Base-by-base conservation (phyloP, 2,329 filamentous ascomycete genomes). In the Elsinoe batatas region DNA sequence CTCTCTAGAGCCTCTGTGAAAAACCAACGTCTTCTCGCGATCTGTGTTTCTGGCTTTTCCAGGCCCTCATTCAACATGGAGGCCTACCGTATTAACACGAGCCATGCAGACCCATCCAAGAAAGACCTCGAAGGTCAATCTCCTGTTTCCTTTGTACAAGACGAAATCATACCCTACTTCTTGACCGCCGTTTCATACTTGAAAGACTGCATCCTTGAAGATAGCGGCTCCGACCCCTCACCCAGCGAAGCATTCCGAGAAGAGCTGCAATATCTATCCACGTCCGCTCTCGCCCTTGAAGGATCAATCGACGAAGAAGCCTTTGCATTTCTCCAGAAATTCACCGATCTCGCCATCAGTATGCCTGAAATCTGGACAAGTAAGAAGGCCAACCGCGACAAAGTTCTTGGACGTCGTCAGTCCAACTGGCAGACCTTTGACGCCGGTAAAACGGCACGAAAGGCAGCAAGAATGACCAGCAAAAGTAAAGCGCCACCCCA, bases 201-300 rank as follows among this genome's bases (percentile, higher is more conserved):
- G 70, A 85, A 84, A 71, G 87, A 95, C 74, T 78, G 83, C 63
- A 80, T 97, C 63, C 76, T 93, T 67, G 81, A 87, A 69, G 90
- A 91, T 66, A 82, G 79, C 63, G 85, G 91, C 66, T 77, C 79
- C 61, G 76, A 76, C 64, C 74, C 83, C 67, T 81, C 77, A 65
- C 74, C 83, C 59, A 77, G 79, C 62, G 69, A 75, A 62, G 73
- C 77, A 68, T 75, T 78, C 60, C 67, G 72, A 64, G 72, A 72
- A 67, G 58, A 53, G 51, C 61, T 58, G 59, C 61, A 62, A 61
- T 64, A 57, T 50, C 60, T 43, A 53, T 58, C 50, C 57, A 64
- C 54, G 32, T 43, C 53, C 46, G 51, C 54, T 33, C 30, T 32
- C 47, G 26, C 37, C 20, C 32, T 50, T 35, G 26, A 54, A 22